Evolutionary conservation across 768 basidiomycete genomes (phyloP).

Genomic region (Leccinum boreale): DNA sequence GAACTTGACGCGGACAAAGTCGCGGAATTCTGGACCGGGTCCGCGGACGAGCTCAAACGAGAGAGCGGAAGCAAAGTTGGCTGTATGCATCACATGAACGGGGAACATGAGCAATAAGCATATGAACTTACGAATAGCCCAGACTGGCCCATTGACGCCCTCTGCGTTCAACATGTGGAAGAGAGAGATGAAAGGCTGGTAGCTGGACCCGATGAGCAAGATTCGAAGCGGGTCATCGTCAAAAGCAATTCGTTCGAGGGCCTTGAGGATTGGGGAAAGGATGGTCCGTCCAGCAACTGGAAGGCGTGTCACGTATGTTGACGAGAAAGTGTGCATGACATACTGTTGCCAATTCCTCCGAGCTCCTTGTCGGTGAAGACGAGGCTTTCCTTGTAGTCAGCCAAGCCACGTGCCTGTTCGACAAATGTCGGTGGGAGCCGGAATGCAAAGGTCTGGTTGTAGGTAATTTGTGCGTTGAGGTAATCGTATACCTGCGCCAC

Average conservation of each 20-base stretch:
- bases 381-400: conserved; percentile 73
- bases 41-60: conserved; percentile 75
- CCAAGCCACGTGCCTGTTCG: conserved; percentile 69
- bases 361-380: conserved; percentile 66
- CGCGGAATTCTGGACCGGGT: conserved; percentile 68
- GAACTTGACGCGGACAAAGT: conserved; percentile 81
- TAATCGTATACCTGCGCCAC: conserved; percentile 64
- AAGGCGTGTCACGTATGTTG: neutral
- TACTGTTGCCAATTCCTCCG: conserved; percentile 74
- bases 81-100: conserved; percentile 32
- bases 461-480: conserved; percentile 70
- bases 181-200: conserved; percentile 85
- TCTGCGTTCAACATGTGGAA: conserved; percentile 69
- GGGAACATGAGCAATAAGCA: neutral
- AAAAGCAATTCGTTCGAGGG: conserved; percentile 76
- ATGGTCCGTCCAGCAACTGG: conserved; percentile 80
- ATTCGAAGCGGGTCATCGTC: conserved; percentile 76
- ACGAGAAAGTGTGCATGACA: conserved; percentile 17
- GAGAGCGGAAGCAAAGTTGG: conserved; percentile 68
- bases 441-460: conserved; percentile 80
- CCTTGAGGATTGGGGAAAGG: conserved; percentile 63
- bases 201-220: conserved; percentile 72
- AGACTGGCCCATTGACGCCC: conserved; percentile 48
- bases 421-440: conserved; percentile 70
- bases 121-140: conserved; percentile 59